Conservation (phyloP, 2,329 filamentous ascomycete genomes). For the Chrysosporium queenslandicum region DNA sequence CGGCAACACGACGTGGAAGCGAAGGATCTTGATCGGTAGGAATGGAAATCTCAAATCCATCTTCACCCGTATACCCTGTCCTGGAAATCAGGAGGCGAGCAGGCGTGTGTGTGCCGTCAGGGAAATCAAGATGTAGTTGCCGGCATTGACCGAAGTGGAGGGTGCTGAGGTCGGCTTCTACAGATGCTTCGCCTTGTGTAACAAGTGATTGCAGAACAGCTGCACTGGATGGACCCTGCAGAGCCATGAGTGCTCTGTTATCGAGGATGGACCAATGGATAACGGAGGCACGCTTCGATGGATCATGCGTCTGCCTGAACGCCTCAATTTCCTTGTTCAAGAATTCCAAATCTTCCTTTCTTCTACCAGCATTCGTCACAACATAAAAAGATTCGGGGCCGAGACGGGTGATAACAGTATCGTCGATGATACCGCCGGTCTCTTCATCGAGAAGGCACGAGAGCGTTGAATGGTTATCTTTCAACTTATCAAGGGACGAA, state of each 20-base stretch:
- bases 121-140: slow-evolving; percentile 54
- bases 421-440: slow-evolving; percentile 87
- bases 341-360: slow-evolving; percentile 77
- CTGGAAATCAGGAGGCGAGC: slow-evolving; percentile 63
- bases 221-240: slow-evolving; percentile 74
- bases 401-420: slow-evolving; percentile 81
- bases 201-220: slow-evolving; percentile 59
- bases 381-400: slow-evolving; percentile 70
- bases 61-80: slow-evolving; percentile 93
- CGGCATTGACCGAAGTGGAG: slow-evolving; percentile 75
- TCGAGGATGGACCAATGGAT: slow-evolving; percentile 61
- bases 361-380: slow-evolving; percentile 87
- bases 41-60: slow-evolving; percentile 94
- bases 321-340: slow-evolving; percentile 57
- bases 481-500: slow-evolving; percentile 55
- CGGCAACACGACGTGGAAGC: slow-evolving; percentile 47
- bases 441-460: slow-evolving; percentile 70
- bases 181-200: slow-evolving; percentile 32
- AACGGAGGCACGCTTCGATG: slow-evolving; percentile 36
- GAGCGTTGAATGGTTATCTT: slow-evolving; percentile 62
- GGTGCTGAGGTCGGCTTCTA: slow-evolving; percentile 48
- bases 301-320: slow-evolving; percentile 47
- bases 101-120: slow-evolving; percentile 42
- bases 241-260: slow-evolving; percentile 67
- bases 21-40: slow-evolving; percentile 50